These are phyloP conservation scores for Trypanosomatidae sp. DNA, from an alignment of 208 protist genomes.

Conservation along the genomic window DNA sequence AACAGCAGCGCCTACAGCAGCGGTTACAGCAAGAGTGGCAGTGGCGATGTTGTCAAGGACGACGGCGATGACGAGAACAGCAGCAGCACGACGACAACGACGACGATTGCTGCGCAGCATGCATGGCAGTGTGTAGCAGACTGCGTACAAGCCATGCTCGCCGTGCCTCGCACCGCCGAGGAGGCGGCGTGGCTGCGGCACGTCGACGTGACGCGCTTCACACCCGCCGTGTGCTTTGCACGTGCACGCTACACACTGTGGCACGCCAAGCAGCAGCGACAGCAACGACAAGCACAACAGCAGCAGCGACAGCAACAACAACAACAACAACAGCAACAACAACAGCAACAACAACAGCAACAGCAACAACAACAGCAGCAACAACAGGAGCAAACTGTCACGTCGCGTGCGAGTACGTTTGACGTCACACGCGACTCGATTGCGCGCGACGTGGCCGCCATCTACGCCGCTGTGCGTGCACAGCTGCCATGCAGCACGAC, in stretches of 20 bases:
- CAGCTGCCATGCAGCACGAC: slow-evolving; percentile 46
- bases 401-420: slow-evolving; percentile 11
- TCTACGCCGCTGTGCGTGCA: slow-evolving; percentile 37
- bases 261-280: slow-evolving; percentile 18
- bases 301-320: neutral
- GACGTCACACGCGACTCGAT: slow-evolving; percentile 52
- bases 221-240: slow-evolving; percentile 33
- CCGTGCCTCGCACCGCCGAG: slow-evolving; percentile 21
- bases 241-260: slow-evolving; percentile 51
- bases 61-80: slow-evolving; percentile 3
- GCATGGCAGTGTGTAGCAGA: slow-evolving; percentile 48
- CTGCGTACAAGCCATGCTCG: slow-evolving; percentile 33
- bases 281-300: neutral
- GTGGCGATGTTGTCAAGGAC: no score
- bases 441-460: slow-evolving; percentile 11
- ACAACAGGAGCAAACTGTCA: no score
- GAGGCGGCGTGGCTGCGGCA: slow-evolving; percentile 34
- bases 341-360: neutral
- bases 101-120: no score
- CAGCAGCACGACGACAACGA: no score
- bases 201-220: slow-evolving; percentile 39
- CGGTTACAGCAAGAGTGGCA: no score
- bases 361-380: no score
- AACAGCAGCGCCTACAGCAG: slow-evolving; percentile 7
- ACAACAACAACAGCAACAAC: neutral